These are phyloP conservation scores for Pseudogymnoascus pannorum DNA, from an alignment of 2,329 filamentous ascomycete genomes.

Conservation along the genomic window DNA sequence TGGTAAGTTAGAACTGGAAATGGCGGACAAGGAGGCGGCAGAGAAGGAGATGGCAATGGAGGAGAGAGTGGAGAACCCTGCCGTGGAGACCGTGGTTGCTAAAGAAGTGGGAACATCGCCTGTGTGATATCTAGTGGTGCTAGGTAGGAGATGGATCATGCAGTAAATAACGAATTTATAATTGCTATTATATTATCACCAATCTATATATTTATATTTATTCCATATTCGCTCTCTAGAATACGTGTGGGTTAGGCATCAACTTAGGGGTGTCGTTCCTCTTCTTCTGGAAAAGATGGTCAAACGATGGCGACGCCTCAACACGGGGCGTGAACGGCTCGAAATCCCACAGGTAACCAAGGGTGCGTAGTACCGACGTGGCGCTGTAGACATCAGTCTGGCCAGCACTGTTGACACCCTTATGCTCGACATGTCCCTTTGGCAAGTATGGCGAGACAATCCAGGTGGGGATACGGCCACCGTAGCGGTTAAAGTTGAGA, in stretches of 20 bases:
- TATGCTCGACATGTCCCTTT: slow-evolving; percentile 32
- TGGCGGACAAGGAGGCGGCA: not conserved
- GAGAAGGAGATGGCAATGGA: not conserved
- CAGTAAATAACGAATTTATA: not conserved
- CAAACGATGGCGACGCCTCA: slow-evolving; percentile 4
- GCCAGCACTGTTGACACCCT: slow-evolving; percentile 25
- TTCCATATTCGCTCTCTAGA: not conserved
- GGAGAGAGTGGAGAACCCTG: not conserved
- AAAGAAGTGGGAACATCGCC: not conserved
- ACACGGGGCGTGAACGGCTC: slow-evolving; percentile 10
- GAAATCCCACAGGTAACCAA: slow-evolving; percentile 33
- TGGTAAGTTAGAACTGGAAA: slow-evolving; percentile 17
- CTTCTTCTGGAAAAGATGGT: slow-evolving; percentile 10
- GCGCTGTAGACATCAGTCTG: slow-evolving; percentile 30
- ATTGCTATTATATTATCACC: not conserved
- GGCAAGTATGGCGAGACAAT: slow-evolving; percentile 38
- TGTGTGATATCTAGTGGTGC: not conserved
- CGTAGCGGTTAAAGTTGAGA: slow-evolving; percentile 35
- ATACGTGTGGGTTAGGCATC: not conserved
- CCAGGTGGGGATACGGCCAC: slow-evolving; percentile 37
- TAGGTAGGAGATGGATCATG: not conserved
- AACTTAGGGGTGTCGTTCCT: not conserved
- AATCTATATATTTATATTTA: not conserved
- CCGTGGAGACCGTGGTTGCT: not conserved
- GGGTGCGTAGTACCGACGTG: slow-evolving; percentile 34